Base-by-base conservation (phyloP, 495 filamentous ascomycete genomes). In the Peziza echinospora region DNA sequence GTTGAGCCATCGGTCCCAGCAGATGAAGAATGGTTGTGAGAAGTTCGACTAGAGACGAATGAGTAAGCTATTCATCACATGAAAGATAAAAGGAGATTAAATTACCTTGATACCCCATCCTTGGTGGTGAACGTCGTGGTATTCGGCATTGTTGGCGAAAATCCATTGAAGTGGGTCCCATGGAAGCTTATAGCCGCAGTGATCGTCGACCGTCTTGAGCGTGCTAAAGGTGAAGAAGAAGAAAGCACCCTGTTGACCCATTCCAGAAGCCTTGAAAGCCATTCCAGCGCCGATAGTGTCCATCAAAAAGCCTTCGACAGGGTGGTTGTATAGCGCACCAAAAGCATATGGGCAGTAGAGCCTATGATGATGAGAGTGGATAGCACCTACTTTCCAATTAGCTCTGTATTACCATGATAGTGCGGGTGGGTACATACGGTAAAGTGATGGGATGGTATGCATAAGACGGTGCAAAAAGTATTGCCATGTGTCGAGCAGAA, bases 51-150 rank as follows among this genome's bases (percentile, higher is more conserved):
- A 41, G 16, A 21, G 11, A 4, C 16, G 2, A n/a, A 43, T 43
- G 4, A 43, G 3, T 8, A 34, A 34, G 26, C 8, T 34, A 34
- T 8, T 34, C 26, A n/a, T 8, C 8, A 46, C 5, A 47, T 26
- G 21, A 5, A 13, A 0, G 6, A 5, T 19, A 5, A 34, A 34
- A 34, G 26, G 41, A 21, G 21, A 21, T 50, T 70, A 75, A 62
- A 72, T 67, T 50, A 75, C 71, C 71, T 89, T 94, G 67, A 97
- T 93, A 42, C 89, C 89, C 89, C 87, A 97, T 65, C 82, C 92
- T 65, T 97, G 89, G 64, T 97, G 89, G 62, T 97, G 89, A 45
- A 97, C 82, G 60, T 97, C 89, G 61, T 97, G 89, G 63, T 92
- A 97, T 19, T 74, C 77, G 17, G 89, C 82, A 53, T 94, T 93